Percentiles rank a stretch among this genome's conserved stretches.
phyloP scores from a whole-genome alignment of 495 filamentous ascomycete species.

The Tuber indicum region DNA sequence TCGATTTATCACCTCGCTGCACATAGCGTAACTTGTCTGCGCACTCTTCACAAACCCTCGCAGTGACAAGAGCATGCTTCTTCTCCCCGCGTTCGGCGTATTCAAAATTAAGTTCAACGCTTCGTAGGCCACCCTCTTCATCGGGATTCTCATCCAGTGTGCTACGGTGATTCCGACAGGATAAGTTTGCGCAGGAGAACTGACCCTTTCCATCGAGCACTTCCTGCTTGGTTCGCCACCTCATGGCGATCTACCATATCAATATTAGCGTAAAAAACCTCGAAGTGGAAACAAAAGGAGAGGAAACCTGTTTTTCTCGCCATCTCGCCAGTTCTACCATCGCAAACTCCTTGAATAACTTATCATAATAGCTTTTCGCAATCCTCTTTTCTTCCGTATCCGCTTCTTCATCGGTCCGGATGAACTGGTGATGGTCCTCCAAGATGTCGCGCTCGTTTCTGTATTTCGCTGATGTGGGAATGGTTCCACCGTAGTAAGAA shows the following conservation, averaged over 20 bases:
- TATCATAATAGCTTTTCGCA: slow-evolving; percentile 38
- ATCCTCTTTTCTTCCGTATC: slow-evolving; percentile 32
- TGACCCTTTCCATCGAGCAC: slow-evolving; percentile 41
- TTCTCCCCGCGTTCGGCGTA: slow-evolving; percentile 36
- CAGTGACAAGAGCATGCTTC: slow-evolving; percentile 41
- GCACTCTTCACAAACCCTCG: slow-evolving; percentile 38
- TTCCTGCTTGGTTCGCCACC: slow-evolving; percentile 41
- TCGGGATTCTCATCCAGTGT: slow-evolving; percentile 37
- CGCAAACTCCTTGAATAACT: slow-evolving; percentile 41
- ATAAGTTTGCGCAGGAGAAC: slow-evolving; percentile 33
- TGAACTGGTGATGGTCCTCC: slow-evolving; percentile 41
- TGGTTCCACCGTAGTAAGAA: slow-evolving; percentile 32
- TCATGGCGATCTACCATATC: slow-evolving; percentile 37
- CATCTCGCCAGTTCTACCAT: slow-evolving; percentile 39
- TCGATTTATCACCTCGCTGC: slow-evolving; percentile 20
- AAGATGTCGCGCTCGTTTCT: slow-evolving; percentile 41
- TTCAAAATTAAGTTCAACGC: slow-evolving; percentile 38
- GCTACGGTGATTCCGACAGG: slow-evolving; percentile 29
- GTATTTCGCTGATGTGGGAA: slow-evolving; percentile 18
- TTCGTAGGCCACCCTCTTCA: slow-evolving; percentile 21
- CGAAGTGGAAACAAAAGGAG: not conserved
- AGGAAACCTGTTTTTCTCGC: slow-evolving; percentile 32
- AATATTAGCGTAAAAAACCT: slow-evolving; percentile 5
- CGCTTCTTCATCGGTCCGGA: slow-evolving; percentile 27
- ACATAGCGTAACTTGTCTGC: slow-evolving; percentile 32